A percentile compares a stretch with the other conserved stretches of the same genome.
phyloP scores from a whole-genome alignment of 2,329 filamentous ascomycete species.

The Pestalotiopsis sp. region DNA sequence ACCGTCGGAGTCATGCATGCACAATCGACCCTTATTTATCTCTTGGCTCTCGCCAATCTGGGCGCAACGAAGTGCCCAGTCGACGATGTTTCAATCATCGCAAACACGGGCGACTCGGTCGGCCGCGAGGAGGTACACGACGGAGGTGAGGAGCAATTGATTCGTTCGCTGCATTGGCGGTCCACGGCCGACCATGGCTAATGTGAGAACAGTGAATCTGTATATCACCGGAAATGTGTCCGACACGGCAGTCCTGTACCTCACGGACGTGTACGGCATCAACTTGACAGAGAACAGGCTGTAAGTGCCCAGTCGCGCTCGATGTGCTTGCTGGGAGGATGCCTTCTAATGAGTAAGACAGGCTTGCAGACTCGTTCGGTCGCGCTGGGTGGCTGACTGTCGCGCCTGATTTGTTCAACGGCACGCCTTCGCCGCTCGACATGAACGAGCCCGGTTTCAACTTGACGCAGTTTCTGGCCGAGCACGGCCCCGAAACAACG shows the following conservation, averaged over 20 bases:
- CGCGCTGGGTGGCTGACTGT: slow-evolving; percentile 37
- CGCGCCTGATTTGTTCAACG: slow-evolving; percentile 36
- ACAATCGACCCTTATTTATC: neutral
- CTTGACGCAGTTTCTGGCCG: slow-evolving; percentile 29
- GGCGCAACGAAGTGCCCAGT: slow-evolving; percentile 22
- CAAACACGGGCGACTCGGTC: slow-evolving; percentile 29
- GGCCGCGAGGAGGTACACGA: slow-evolving; percentile 30
- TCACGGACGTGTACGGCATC: slow-evolving; percentile 36
- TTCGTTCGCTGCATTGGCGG: neutral
- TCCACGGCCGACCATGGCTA: neutral
- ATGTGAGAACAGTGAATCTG: slow-evolving; percentile 28
- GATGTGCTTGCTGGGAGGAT: neutral
- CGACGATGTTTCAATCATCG: slow-evolving; percentile 28
- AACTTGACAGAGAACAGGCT: slow-evolving; percentile 32
- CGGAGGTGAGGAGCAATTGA: slow-evolving; percentile 22
- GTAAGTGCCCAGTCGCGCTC: slow-evolving; percentile 16
- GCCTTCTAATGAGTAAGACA: slow-evolving; percentile 11
- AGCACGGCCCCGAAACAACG: slow-evolving; percentile 41
- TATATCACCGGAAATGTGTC: slow-evolving; percentile 31
- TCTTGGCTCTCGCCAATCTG: slow-evolving; percentile 9
- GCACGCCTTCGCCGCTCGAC: slow-evolving; percentile 32
- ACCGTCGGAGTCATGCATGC: slow-evolving; percentile 3
- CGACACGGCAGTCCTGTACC: slow-evolving; percentile 31
- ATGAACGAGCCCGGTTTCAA: slow-evolving; percentile 30
- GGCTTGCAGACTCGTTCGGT: slow-evolving; percentile 38